Conservation (phyloP, 805 yeast species). For the Myxozyma neotropica region DNA sequence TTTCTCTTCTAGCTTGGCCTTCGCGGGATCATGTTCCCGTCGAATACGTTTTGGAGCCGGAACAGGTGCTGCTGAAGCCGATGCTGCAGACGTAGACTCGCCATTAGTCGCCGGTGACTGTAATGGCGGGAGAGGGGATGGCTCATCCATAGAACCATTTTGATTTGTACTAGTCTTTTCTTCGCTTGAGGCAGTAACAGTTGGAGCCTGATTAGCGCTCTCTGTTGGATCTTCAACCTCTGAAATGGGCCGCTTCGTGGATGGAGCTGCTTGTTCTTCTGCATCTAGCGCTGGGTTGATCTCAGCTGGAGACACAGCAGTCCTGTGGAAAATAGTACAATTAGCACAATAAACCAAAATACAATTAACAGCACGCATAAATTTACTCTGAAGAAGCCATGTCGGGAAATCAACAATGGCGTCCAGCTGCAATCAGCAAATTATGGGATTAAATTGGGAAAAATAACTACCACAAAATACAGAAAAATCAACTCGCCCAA, state of each 20-base stretch:
- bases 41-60: conserved; percentile 13
- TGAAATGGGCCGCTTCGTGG: not conserved
- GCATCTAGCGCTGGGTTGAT: not conserved
- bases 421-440: not conserved
- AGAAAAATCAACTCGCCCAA: no score
- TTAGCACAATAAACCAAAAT: not conserved
- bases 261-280: not conserved
- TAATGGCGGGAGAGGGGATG: no score
- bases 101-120: no score
- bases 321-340: no score
- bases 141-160: no score
- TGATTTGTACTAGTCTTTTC: no score
- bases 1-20: conserved; percentile 23
- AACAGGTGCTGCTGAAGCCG: not conserved
- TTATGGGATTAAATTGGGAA: no score
- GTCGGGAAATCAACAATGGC: not conserved
- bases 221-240: not conserved
- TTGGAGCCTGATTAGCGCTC: not conserved
- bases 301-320: not conserved
- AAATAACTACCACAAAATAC: no score
- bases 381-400: not conserved
- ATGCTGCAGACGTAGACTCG: no score
- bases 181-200: not conserved
- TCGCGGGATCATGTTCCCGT: conserved; percentile 8
- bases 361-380: not conserved